A percentile compares a stretch with the other conserved stretches of the same genome.
Evolutionary conservation across 192 early-diverging fungal species (phyloP).

Genomic region (Umbelopsis vinacea): DNA sequence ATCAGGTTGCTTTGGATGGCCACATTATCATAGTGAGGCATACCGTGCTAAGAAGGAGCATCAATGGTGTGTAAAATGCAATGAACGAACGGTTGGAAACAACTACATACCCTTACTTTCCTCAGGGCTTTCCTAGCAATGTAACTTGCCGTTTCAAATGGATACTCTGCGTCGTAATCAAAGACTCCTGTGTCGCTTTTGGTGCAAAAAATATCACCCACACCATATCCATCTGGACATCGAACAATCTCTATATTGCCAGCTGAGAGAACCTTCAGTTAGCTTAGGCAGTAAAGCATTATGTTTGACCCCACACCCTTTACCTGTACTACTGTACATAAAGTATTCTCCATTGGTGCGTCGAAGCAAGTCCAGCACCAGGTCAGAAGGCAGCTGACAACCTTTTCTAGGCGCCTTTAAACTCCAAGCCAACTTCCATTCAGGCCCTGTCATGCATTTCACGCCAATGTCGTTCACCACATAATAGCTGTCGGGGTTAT

Average conservation of each 20-base stretch:
- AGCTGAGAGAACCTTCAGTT: neutral
- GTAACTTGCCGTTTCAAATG: slow-evolving; percentile 12
- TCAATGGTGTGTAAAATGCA: too few species aligned
- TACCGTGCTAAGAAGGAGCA: neutral
- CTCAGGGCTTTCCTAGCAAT: neutral
- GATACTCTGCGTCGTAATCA: slow-evolving; percentile 9
- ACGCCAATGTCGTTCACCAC: slow-evolving; percentile 8
- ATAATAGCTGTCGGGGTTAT: neutral
- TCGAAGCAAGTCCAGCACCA: slow-evolving; percentile 2
- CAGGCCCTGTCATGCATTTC: slow-evolving; percentile 3
- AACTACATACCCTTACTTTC: neutral
- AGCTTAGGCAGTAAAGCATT: too few species aligned
- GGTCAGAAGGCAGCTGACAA: slow-evolving; percentile 15
- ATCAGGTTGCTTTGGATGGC: slow-evolving; percentile 8
- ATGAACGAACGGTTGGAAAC: too few species aligned
- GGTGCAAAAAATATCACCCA: neutral
- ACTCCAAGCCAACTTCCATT: slow-evolving; percentile 4
- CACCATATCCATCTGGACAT: slow-evolving; percentile 5
- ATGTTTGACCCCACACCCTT: too few species aligned
- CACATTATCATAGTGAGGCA: slow-evolving; percentile 19
- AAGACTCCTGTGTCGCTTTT: slow-evolving; percentile 1
- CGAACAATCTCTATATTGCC: slow-evolving; percentile 9
- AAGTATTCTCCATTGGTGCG: slow-evolving; percentile 10
- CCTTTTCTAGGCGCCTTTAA: slow-evolving; percentile 9
- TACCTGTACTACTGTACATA: slow-evolving; percentile 9